phyloP scores from a whole-genome alignment of 2,329 filamentous ascomycete species.

The Botrytis aclada region DNA sequence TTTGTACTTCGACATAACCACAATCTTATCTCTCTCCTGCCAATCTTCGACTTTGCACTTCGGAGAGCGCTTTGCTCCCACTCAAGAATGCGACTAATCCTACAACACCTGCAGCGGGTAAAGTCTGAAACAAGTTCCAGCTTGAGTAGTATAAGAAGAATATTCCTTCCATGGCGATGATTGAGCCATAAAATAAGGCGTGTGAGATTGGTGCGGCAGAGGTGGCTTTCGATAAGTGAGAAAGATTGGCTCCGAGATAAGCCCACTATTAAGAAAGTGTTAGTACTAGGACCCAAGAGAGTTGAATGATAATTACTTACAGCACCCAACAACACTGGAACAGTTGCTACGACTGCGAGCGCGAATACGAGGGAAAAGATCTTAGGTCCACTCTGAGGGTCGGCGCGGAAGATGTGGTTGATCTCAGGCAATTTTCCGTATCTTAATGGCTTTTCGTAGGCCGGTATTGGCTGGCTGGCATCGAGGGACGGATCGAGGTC shows the following conservation, averaged over 20 bases:
- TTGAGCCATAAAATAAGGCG: slow-evolving; percentile 78
- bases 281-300: slow-evolving; percentile 25
- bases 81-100: slow-evolving; percentile 75
- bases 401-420: slow-evolving; percentile 81
- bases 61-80: slow-evolving; percentile 83
- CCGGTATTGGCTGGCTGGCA: slow-evolving; percentile 54
- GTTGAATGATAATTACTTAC: slow-evolving; percentile 49
- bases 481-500: slow-evolving; percentile 66
- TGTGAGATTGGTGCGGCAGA: slow-evolving; percentile 77
- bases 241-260: slow-evolving; percentile 76
- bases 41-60: slow-evolving; percentile 85
- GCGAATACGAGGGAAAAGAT: slow-evolving; percentile 77
- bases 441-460: slow-evolving; percentile 67
- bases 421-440: slow-evolving; percentile 85
- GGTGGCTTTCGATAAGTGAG: slow-evolving; percentile 73
- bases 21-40: slow-evolving; percentile 47
- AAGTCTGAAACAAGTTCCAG: slow-evolving; percentile 88
- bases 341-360: slow-evolving; percentile 65
- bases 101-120: slow-evolving; percentile 69
- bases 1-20: neutral
- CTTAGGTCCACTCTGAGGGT: slow-evolving; percentile 76
- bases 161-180: slow-evolving; percentile 82
- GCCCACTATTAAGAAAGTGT: slow-evolving; percentile 60
- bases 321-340: slow-evolving; percentile 69
- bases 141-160: slow-evolving; percentile 92